phyloP scores from a whole-genome alignment of 768 basidiomycete species.

The Termitomyces sp. region DNA sequence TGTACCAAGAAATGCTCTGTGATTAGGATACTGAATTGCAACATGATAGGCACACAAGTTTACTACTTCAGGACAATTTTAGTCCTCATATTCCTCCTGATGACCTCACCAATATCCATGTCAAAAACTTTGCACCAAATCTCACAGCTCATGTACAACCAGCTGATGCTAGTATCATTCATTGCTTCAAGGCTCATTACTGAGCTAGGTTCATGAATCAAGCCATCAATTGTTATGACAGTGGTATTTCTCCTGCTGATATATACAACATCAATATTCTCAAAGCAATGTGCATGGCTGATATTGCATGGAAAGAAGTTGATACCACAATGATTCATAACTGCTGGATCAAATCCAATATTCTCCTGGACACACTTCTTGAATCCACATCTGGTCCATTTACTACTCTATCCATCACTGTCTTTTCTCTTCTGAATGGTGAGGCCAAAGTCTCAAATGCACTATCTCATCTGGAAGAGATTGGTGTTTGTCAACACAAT shows the following conservation, averaged over 20 bases:
- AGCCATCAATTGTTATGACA: constrained; percentile 18
- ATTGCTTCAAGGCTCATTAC: neutral
- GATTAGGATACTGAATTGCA: neutral
- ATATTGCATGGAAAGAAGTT: neutral
- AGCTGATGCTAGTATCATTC: neutral
- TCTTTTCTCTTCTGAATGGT: constrained; percentile 19
- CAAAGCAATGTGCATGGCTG: no score
- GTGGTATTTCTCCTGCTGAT: constrained; percentile 19
- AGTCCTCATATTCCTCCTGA: neutral
- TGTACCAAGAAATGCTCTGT: neutral
- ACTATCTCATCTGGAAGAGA: constrained; percentile 1
- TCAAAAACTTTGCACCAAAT: neutral
- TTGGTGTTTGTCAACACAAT: constrained; percentile 6
- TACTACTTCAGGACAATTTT: neutral
- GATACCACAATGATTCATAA: neutral
- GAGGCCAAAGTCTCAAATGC: constrained; percentile 7
- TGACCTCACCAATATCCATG: neutral
- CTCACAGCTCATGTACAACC: neutral
- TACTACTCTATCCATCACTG: constrained; percentile 18
- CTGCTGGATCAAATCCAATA: constrained; percentile 19
- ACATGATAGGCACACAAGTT: neutral
- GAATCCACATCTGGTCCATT: neutral
- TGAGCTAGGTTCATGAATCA: neutral
- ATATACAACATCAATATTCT: constrained; percentile 34
- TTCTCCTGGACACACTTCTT: constrained; percentile 19